Evolutionary conservation across 1,284 basidiomycete species (phyloP).

Genomic region (Polyporus tsugae): DNA sequence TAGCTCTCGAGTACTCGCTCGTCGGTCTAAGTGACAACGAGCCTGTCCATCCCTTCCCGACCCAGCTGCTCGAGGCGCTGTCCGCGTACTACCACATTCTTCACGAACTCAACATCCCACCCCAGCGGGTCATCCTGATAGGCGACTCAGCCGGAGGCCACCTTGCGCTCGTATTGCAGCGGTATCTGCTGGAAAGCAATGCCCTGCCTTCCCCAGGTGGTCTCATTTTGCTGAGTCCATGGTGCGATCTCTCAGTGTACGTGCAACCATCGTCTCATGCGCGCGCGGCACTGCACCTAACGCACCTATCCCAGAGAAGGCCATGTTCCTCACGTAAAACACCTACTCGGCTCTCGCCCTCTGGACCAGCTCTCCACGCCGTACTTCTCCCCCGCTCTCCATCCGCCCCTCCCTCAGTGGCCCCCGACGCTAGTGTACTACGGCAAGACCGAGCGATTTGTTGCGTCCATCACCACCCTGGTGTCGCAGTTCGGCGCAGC

Average conservation of each 20-base stretch:
- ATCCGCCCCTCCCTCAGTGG: conserved; percentile 21
- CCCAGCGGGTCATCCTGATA: conserved; percentile 20
- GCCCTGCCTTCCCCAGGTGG: conserved; percentile 16
- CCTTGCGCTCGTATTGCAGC: conserved; percentile 26
- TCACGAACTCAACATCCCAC: conserved; percentile 16
- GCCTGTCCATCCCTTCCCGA: conserved; percentile 19
- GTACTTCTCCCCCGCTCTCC: conserved; percentile 29
- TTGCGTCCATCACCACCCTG: conserved; percentile 18
- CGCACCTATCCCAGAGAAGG: conserved; percentile 12
- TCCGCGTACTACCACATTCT: conserved; percentile 26
- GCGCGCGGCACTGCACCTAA: neutral
- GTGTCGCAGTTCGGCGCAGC: conserved; percentile 2
- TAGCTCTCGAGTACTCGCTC: conserved; percentile 32
- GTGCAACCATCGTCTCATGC: neutral
- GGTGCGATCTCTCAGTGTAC: conserved; percentile 29
- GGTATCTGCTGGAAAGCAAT: conserved; percentile 22
- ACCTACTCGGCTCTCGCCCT: conserved; percentile 19
- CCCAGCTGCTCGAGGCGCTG: conserved; percentile 28
- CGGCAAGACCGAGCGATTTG: conserved; percentile 25
- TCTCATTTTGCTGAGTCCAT: conserved; percentile 29
- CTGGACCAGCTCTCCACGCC: conserved; percentile 13
- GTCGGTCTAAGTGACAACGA: conserved; percentile 3
- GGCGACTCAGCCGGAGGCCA: conserved; percentile 33
- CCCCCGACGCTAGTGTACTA: conserved; percentile 30
- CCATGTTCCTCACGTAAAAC: conserved; percentile 10